These are phyloP conservation scores for Daldinia childiae DNA, from an alignment of 495 filamentous ascomycete species.

Conservation along the genomic window DNA sequence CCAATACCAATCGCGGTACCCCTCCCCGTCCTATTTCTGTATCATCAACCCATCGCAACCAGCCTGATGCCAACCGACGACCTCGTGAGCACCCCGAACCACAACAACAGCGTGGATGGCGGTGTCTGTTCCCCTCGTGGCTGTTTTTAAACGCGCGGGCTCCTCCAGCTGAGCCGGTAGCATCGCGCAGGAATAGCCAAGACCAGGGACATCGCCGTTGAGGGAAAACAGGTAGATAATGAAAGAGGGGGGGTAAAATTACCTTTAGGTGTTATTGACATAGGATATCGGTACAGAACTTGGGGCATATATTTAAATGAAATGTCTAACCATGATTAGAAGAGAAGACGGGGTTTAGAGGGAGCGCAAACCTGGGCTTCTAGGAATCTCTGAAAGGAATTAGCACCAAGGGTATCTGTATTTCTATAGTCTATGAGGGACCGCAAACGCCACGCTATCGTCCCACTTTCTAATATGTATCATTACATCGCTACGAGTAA, in stretches of 20 bases:
- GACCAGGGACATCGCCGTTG: background rate
- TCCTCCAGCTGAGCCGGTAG: background rate
- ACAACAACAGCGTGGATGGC: background rate
- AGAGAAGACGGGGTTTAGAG: background rate
- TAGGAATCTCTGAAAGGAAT: background rate
- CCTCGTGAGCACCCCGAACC: background rate
- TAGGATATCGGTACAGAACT: background rate
- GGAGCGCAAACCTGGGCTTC: background rate
- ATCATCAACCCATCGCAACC: too few species aligned
- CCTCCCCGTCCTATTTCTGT: too few species aligned
- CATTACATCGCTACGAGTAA: background rate
- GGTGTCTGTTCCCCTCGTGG: background rate
- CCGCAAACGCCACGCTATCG: constrained; percentile 23
- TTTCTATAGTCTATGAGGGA: constrained; percentile 16
- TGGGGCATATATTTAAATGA: background rate
- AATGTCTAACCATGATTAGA: background rate
- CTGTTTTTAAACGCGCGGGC: background rate
- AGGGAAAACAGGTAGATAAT: background rate
- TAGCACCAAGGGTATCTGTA: constrained; percentile 31
- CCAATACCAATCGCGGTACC: too few species aligned
- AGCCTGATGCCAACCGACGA: background rate
- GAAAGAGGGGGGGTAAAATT: background rate
- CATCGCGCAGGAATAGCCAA: background rate
- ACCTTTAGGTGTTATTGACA: background rate
- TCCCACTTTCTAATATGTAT: background rate